Conservation (phyloP, 257 asterid genomes). For the Fraxinus cuspidata region DNA sequence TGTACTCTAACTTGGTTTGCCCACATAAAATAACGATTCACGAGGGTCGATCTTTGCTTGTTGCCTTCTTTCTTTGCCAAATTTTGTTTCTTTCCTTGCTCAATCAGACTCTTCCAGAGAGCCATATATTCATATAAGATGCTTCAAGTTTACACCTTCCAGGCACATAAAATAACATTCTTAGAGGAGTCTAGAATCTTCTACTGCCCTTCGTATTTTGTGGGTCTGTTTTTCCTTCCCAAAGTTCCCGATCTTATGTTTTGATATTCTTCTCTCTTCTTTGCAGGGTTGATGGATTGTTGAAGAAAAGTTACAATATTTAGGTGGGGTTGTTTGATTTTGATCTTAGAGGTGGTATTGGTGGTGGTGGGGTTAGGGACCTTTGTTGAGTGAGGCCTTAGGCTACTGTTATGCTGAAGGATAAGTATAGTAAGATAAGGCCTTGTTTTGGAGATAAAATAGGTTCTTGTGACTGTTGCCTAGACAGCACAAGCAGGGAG, state of each 20-base stretch:
- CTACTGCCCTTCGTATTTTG: slow-evolving; percentile 22
- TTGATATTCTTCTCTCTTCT: slow-evolving; percentile 9
- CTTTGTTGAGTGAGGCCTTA: slow-evolving; percentile 31
- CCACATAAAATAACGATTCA: slow-evolving; percentile 87
- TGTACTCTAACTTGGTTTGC: slow-evolving; percentile 38
- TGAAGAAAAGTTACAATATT: slow-evolving; percentile 36
- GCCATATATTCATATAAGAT: slow-evolving; percentile 8
- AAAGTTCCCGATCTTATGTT: slow-evolving; percentile 36
- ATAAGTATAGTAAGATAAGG: slow-evolving; percentile 45
- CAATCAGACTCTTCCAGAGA: slow-evolving; percentile 26
- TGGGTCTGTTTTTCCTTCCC: slow-evolving; percentile 14
- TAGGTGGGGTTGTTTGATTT: slow-evolving; percentile 49
- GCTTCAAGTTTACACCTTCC: slow-evolving; percentile 35
- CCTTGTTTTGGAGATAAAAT: slow-evolving; percentile 28
- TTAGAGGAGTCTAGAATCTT: slow-evolving; percentile 40
- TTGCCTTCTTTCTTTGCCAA: slow-evolving; percentile 33
- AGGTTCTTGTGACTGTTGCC: slow-evolving; percentile 84
- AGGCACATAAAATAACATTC: slow-evolving; percentile 69
- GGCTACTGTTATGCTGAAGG: slow-evolving; percentile 80
- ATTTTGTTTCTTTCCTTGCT: slow-evolving; percentile 38
- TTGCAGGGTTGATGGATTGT: slow-evolving; percentile 42
- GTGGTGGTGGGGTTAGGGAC: slow-evolving; percentile 42
- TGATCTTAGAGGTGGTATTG: slow-evolving; percentile 32
- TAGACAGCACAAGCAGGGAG: slow-evolving; percentile 71
- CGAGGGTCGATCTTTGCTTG: slow-evolving; percentile 38